phyloP scores from a whole-genome alignment of 805 yeast species.

The Starmerella vaccinii region DNA sequence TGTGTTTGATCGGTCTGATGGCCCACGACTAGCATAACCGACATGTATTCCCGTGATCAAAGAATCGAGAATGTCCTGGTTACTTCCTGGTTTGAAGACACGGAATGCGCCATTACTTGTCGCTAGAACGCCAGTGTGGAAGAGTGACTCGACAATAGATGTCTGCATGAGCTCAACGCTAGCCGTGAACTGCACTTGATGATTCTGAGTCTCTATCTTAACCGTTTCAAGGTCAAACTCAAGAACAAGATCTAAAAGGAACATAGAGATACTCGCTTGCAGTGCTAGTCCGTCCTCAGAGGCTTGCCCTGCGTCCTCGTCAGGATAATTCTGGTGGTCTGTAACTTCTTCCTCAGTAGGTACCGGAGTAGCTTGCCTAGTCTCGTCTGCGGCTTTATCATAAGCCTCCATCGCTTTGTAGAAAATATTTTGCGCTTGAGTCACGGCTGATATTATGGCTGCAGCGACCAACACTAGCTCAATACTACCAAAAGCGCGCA shows the following conservation, averaged over 20 bases:
- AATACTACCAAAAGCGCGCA: constrained; percentile 24
- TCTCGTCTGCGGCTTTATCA: background rate
- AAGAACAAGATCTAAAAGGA: constrained; percentile 18
- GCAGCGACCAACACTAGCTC: constrained; percentile 20
- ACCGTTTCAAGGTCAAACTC: constrained; percentile 18
- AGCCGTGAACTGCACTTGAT: constrained; percentile 21
- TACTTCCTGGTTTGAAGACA: constrained; percentile 7
- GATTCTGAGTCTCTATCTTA: constrained; percentile 23
- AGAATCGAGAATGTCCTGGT: constrained; percentile 22
- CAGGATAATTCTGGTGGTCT: background rate
- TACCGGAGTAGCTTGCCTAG: background rate
- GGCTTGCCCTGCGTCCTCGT: background rate
- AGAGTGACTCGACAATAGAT: constrained; percentile 5
- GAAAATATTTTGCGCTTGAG: background rate
- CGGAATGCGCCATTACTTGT: constrained; percentile 22
- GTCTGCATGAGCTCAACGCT: constrained; percentile 16
- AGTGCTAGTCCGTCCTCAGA: constrained; percentile 3
- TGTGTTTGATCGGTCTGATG: constrained; percentile 8
- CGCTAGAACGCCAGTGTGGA: constrained; percentile 21
- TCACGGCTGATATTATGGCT: constrained; percentile 2
- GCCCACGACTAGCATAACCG: constrained; percentile 19
- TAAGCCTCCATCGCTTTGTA: background rate
- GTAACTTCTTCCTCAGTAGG: background rate
- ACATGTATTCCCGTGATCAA: constrained; percentile 18
- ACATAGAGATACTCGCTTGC: constrained; percentile 17